Evolutionary conservation across 192 early-diverging fungal genomes (phyloP), one percentile per base, ranked within the genome.

Genomic region (Coemansia sp.): DNA sequence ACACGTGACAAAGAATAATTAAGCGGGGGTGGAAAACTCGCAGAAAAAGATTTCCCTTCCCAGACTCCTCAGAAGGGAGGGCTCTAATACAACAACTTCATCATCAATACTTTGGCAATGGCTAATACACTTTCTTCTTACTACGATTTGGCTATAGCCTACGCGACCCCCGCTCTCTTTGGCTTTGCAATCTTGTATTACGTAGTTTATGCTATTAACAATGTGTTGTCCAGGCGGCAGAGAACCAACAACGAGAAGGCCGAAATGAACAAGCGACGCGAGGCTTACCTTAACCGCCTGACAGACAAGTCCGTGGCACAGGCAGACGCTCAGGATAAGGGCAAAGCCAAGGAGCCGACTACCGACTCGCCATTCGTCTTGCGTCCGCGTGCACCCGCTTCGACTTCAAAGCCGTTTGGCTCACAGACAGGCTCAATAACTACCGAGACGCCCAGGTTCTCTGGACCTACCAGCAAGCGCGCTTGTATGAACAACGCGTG

Each of bases 321-420:
- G 44, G 34, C 31, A 40, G 55, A 34, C 10, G 34, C 31, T 5
- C 55, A 63, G 24, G 72, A 68, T 20, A 61, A 62, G 50, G 61
- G 12, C 12, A 46, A 68, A 22, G 41, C 38, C 10, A 62, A 40
- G 13, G 5, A 5, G 50, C 62, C 38, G 18, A 20, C 20, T 20
- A 33, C 29, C 34, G 33, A 50, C 49, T n/a, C 47, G 41, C 18
- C 66, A 12, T 53, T 55, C 18, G 65, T 71, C 29, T 36, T 78
- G 53, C 76, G 76, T 11, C 67, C 76, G 15, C 66, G 63, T 24
- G 57, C 53, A 43, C 79, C 79, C 1, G 63, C 67, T 1, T 55
- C 74, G 34, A 68, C 68, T 18, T 31, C 34, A 18, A 34, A 27
- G 7, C 53, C 66, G 27, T 83, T 78, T 70, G 81, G 81, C 13